These are phyloP conservation scores for Metschnikowia gelsemii DNA, from an alignment of 805 yeast species.

Conservation along the genomic window DNA sequence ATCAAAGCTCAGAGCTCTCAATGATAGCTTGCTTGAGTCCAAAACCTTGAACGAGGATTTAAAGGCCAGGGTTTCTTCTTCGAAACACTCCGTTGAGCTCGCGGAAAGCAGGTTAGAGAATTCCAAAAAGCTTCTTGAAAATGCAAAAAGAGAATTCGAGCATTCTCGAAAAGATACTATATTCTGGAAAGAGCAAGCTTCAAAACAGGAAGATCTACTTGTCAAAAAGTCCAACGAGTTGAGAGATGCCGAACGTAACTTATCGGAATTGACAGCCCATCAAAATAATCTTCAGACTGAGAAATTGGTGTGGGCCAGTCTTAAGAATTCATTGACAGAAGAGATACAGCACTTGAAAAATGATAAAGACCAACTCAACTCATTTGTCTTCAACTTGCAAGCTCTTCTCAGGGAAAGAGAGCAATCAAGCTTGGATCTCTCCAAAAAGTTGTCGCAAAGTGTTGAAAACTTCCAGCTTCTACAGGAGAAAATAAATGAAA, in stretches of 20 bases:
- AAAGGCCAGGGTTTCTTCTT: slow-evolving; percentile 50
- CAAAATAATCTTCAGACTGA: slow-evolving; percentile 54
- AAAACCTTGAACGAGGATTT: slow-evolving; percentile 39
- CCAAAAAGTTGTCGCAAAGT: slow-evolving; percentile 48
- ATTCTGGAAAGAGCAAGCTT: slow-evolving; percentile 43
- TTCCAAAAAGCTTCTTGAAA: slow-evolving; percentile 36
- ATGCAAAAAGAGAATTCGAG: slow-evolving; percentile 27
- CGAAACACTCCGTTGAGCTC: slow-evolving; percentile 53
- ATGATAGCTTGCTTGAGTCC: slow-evolving; percentile 29
- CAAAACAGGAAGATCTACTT: slow-evolving; percentile 38
- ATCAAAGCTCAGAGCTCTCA: slow-evolving; percentile 48
- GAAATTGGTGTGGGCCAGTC: slow-evolving; percentile 46
- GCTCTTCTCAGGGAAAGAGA: slow-evolving; percentile 62
- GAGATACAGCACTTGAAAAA: slow-evolving; percentile 53
- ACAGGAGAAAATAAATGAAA: slow-evolving; percentile 48
- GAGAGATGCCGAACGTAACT: slow-evolving; percentile 47
- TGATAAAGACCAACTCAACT: slow-evolving; percentile 60
- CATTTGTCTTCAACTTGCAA: slow-evolving; percentile 60
- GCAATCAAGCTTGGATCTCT: slow-evolving; percentile 46
- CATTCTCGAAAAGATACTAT: slow-evolving; percentile 29
- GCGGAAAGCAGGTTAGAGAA: slow-evolving; percentile 51
- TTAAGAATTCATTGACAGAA: slow-evolving; percentile 49
- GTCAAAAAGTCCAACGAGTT: slow-evolving; percentile 48
- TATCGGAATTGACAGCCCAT: slow-evolving; percentile 46
- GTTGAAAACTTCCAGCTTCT: slow-evolving; percentile 46